Evolutionary conservation across 345 rosid species (phyloP).

Genomic region (Heritiera fomes): DNA sequence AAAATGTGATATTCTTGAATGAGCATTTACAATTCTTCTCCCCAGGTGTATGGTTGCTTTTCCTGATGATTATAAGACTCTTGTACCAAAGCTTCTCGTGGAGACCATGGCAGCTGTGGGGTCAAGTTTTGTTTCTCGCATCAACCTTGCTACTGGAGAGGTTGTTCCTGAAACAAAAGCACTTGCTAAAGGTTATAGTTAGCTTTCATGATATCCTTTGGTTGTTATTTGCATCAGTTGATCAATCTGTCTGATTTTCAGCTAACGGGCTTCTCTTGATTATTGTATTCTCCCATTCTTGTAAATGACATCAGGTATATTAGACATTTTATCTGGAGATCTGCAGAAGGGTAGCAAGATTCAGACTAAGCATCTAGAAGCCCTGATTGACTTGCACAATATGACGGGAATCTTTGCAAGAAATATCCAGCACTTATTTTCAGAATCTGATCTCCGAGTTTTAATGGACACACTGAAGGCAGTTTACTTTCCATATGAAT

Average conservation of each 20-base stretch:
- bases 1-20: background rate
- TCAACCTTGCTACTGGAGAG: conserved; percentile 86
- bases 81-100: conserved; percentile 74
- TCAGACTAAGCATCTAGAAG: conserved; percentile 91
- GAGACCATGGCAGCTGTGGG: conserved; percentile 84
- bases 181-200: conserved; percentile 70
- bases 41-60: conserved; percentile 92
- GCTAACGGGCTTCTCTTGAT: conserved; percentile 16
- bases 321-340: conserved; percentile 89
- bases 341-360: conserved; percentile 87
- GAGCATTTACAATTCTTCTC: conserved; percentile 16
- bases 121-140: conserved; percentile 70
- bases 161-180: conserved; percentile 93
- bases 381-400: conserved; percentile 88
- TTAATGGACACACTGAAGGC: conserved; percentile 87
- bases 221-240: background rate
- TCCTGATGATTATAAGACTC: conserved; percentile 79
- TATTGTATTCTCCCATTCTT: conserved; percentile 24
- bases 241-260: background rate
- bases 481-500: conserved; percentile 80
- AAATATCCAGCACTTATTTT: conserved; percentile 87
- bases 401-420: conserved; percentile 83
- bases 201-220: background rate
- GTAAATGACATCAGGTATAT: conserved; percentile 53
- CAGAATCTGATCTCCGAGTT: conserved; percentile 76